Percentiles rank a stretch among this genome's conserved stretches.
Evolutionary conservation across 2,329 filamentous ascomycete species (phyloP).

Genomic region (Balansia obtecta): DNA sequence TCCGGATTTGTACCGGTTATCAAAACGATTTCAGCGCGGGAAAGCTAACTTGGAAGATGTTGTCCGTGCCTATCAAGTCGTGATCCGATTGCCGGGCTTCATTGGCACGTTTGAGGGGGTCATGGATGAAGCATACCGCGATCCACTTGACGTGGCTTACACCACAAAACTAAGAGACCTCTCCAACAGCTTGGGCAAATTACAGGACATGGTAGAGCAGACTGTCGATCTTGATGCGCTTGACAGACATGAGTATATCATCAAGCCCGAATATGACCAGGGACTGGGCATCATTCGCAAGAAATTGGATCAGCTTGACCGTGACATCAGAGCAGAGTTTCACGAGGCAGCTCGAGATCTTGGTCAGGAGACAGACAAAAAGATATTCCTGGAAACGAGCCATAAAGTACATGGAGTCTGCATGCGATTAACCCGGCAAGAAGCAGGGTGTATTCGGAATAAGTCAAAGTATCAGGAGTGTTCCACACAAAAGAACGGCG

Average conservation of each 20-base stretch:
- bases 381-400: slow-evolving; percentile 83
- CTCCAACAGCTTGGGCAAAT: slow-evolving; percentile 66
- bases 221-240: slow-evolving; percentile 92
- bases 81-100: slow-evolving; percentile 83
- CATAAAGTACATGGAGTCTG: slow-evolving; percentile 95
- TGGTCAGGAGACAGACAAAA: slow-evolving; percentile 90
- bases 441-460: slow-evolving; percentile 87
- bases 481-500: slow-evolving; percentile 96
- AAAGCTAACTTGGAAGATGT: slow-evolving; percentile 91
- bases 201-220: slow-evolving; percentile 97
- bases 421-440: slow-evolving; percentile 81
- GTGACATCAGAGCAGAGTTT: slow-evolving; percentile 78
- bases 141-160: slow-evolving; percentile 76
- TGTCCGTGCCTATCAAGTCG: slow-evolving; percentile 85
- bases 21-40: slow-evolving; percentile 89
- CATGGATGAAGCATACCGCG: slow-evolving; percentile 89
- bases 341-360: slow-evolving; percentile 65
- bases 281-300: slow-evolving; percentile 75
- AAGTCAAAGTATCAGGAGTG: slow-evolving; percentile 86
- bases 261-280: slow-evolving; percentile 97
- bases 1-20: slow-evolving; percentile 83
- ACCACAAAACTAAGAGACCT: slow-evolving; percentile 69
- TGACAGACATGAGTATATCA: slow-evolving; percentile 95
- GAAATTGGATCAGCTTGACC: slow-evolving; percentile 73
- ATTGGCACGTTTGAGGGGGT: slow-evolving; percentile 80